phyloP scores from a whole-genome alignment of 2,329 filamentous ascomycete genomes.

The Dactylellina drechsleri region DNA sequence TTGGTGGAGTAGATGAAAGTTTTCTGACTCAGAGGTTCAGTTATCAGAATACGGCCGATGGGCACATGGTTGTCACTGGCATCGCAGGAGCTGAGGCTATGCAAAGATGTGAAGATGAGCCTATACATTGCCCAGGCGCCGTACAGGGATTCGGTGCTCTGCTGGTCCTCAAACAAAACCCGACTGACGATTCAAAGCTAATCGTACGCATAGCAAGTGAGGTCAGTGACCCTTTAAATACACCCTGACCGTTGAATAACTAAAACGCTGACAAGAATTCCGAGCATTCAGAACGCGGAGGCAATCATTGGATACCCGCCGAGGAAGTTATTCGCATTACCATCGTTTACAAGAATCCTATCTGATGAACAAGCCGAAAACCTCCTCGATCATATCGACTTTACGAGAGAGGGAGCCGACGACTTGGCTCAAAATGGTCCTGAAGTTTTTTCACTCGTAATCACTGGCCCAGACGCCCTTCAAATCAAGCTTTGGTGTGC shows the following conservation, averaged over 20 bases:
- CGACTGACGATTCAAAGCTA: constrained; percentile 66
- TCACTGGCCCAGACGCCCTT: constrained; percentile 63
- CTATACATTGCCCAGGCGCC: constrained; percentile 85
- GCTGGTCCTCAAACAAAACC: constrained; percentile 71
- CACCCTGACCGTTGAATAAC: too few relatives aligned
- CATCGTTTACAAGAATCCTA: constrained; percentile 83
- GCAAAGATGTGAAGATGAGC: constrained; percentile 88
- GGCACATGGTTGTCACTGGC: constrained; percentile 84
- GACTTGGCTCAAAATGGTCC: constrained; percentile 80
- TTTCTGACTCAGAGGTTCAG: constrained; percentile 79
- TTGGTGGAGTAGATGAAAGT: constrained; percentile 60
- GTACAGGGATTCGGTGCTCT: constrained; percentile 83
- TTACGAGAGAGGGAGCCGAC: constrained; percentile 82
- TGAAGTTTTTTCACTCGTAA: constrained; percentile 82
- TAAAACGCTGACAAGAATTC: too few relatives aligned
- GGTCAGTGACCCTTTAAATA: constrained; percentile 59
- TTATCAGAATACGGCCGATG: constrained; percentile 78
- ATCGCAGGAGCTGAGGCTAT: constrained; percentile 73
- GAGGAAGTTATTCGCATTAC: constrained; percentile 76
- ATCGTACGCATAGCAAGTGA: constrained; percentile 58
- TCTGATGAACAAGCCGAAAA: constrained; percentile 85
- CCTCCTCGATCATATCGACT: constrained; percentile 85
- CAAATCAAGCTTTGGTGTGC: constrained; percentile 83
- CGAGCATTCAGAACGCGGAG: constrained; percentile 72
- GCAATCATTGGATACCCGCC: constrained; percentile 80